Conservation (phyloP, 768 basidiomycete genomes). For the Tylopilus intermedius region DNA sequence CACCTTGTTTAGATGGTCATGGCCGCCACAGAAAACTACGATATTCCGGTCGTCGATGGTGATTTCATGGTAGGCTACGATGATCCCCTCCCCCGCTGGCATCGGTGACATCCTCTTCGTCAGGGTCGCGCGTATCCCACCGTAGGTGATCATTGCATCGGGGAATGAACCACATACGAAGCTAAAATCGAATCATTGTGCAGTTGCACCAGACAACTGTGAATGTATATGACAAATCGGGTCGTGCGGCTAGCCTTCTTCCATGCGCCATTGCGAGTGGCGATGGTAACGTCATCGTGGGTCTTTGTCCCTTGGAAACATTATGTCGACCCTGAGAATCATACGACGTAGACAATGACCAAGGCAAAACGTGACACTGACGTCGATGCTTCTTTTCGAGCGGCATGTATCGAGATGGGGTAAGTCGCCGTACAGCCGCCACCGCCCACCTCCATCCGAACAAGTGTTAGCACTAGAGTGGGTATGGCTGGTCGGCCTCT, state of each 20-base stretch:
- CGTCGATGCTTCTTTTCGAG: conserved; percentile 43
- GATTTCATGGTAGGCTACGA: conserved; percentile 37
- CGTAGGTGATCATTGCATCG: conserved; percentile 17
- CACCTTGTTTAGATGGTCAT: conserved; percentile 30
- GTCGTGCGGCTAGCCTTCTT: conserved; percentile 27
- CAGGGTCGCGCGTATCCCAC: conserved; percentile 37
- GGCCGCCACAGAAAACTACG: conserved; percentile 32
- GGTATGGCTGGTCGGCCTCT: conserved; percentile 42
- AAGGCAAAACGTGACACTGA: conserved; percentile 39
- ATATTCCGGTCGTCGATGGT: conserved; percentile 39
- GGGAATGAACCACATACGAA: conserved; percentile 3
- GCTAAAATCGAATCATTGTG: neutral
- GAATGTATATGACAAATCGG: conserved; percentile 26
- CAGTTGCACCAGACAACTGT: conserved; percentile 31
- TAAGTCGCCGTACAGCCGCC: conserved; percentile 7
- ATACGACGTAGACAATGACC: conserved; percentile 33
- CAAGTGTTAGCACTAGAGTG: conserved; percentile 34
- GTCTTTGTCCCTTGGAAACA: neutral
- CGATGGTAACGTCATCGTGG: conserved; percentile 34
- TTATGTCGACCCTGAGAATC: conserved; percentile 10
- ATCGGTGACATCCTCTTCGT: conserved; percentile 3
- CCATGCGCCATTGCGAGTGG: conserved; percentile 35
- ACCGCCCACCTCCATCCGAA: neutral
- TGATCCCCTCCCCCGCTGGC: neutral
- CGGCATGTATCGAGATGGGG: conserved; percentile 51